Percentiles rank a stretch among this genome's conserved stretches.
These are phyloP conservation scores for Scheffersomyces quercinus DNA, from an alignment of 1,139 yeast species.

Conservation along the genomic window DNA sequence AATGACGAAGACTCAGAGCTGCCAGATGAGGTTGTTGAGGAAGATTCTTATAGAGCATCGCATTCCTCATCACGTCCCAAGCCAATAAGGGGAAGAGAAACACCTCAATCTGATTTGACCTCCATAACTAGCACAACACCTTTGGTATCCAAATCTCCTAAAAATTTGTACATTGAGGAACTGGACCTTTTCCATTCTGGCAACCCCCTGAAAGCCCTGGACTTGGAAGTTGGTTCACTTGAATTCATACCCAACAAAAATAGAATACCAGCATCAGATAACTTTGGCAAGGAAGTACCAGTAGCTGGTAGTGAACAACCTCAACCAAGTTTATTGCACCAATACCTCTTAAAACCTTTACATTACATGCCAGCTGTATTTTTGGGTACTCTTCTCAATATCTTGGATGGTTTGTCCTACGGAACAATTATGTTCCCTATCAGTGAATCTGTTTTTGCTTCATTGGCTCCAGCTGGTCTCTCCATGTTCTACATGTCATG, in stretches of 20 bases:
- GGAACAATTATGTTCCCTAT: slow-evolving; percentile 98
- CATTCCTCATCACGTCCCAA: not conserved
- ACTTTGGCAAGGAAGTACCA: not conserved
- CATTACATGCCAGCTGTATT: slow-evolving; percentile 75
- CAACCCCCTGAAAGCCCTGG: slow-evolving; percentile 1
- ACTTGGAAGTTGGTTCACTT: slow-evolving; percentile 12
- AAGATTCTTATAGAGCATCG: not conserved
- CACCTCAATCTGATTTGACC: not conserved
- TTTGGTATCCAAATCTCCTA: slow-evolving; percentile 2
- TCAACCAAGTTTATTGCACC: slow-evolving; percentile 10
- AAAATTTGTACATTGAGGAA: slow-evolving; percentile 4
- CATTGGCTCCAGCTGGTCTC: slow-evolving; percentile 83
- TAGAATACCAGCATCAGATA: not conserved
- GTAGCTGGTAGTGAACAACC: not conserved
- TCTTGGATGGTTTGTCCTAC: slow-evolving; percentile 89
- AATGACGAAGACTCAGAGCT: slow-evolving; percentile 12
- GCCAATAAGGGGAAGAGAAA: not conserved
- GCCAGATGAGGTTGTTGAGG: not conserved
- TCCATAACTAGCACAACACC: slow-evolving; percentile 6
- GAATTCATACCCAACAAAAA: not conserved
- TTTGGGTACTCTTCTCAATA: slow-evolving; percentile 79
- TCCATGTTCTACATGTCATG: slow-evolving; percentile 94
- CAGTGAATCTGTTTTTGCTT: slow-evolving; percentile 72
- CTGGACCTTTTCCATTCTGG: not conserved
- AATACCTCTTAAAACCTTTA: slow-evolving; percentile 37